phyloP scores from a whole-genome alignment of 1,139 yeast genomes.

The Wickerhamomyces sp. region DNA sequence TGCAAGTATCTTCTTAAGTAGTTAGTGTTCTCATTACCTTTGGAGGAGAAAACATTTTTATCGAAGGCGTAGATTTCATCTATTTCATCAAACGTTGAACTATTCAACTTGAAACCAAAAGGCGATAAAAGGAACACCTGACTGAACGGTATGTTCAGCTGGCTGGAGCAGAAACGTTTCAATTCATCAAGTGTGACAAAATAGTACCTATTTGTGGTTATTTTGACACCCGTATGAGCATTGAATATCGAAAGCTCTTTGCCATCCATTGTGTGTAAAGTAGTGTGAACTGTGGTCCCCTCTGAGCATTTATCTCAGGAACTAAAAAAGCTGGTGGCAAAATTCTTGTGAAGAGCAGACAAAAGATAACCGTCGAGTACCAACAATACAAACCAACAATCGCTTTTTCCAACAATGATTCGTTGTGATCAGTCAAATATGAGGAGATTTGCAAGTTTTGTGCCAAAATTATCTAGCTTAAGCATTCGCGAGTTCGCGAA shows the following conservation, averaged over 20 bases:
- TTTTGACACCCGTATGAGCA: constrained; percentile 37
- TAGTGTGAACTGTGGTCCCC: no score
- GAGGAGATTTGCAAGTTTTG: no score
- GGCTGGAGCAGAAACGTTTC: constrained; percentile 39
- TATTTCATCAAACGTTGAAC: constrained; percentile 28
- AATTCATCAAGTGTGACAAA: constrained; percentile 40
- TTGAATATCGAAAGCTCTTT: constrained; percentile 30
- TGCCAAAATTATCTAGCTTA: background rate
- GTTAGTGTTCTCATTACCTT: constrained; percentile 5
- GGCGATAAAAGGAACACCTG: constrained; percentile 60
- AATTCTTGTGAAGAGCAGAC: no score
- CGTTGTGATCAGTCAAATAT: no score
- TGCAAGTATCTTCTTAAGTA: constrained; percentile 11
- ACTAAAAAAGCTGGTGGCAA: no score
- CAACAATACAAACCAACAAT: no score
- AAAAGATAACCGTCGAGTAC: no score
- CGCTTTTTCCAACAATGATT: no score
- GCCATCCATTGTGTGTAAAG: constrained; percentile 15
- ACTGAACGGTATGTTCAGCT: constrained; percentile 37
- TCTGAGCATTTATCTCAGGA: no score
- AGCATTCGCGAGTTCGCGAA: background rate
- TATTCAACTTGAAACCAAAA: constrained; percentile 58
- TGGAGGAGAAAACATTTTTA: constrained; percentile 44
- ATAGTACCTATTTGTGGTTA: constrained; percentile 30
- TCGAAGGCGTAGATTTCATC: constrained; percentile 58